Percentiles rank a stretch among this genome's conserved stretches.
Conservation (phyloP, 2,329 filamentous ascomycete species). For the Talaromyces amestolkiae region DNA sequence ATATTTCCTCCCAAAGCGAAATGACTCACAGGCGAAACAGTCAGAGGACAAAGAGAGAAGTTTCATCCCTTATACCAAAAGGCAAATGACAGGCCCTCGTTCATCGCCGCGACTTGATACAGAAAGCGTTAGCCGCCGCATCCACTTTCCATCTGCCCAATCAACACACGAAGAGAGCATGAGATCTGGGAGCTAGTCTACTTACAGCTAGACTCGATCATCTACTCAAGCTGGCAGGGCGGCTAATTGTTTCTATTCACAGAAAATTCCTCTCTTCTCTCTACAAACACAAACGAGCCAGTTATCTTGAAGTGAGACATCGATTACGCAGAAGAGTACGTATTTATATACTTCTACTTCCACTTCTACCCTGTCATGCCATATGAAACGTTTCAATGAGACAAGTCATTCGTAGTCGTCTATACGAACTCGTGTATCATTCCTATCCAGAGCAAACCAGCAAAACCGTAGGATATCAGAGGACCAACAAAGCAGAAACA, state of each 20-base stretch:
- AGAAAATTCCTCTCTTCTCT: neutral
- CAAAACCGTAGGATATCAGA: constrained; percentile 3
- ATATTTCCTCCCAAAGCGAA: neutral
- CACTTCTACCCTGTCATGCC: neutral
- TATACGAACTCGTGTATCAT: neutral
- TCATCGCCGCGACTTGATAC: neutral
- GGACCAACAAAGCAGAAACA: neutral
- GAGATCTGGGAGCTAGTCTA: neutral
- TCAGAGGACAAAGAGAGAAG: neutral
- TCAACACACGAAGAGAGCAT: neutral
- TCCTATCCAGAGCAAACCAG: neutral
- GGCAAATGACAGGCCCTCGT: neutral
- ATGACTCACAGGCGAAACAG: neutral
- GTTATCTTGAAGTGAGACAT: neutral
- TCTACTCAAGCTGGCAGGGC: neutral
- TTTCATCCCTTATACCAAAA: neutral
- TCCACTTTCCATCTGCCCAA: neutral
- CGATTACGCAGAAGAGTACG: neutral
- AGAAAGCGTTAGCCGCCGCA: neutral
- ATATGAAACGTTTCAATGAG: neutral
- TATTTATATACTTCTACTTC: neutral
- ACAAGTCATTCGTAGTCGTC: neutral
- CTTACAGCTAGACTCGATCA: neutral
- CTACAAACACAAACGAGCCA: neutral
- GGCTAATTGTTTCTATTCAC: neutral